Conservation (phyloP, 805 yeast genomes). For the Zygosaccharomyces rouxii region DNA sequence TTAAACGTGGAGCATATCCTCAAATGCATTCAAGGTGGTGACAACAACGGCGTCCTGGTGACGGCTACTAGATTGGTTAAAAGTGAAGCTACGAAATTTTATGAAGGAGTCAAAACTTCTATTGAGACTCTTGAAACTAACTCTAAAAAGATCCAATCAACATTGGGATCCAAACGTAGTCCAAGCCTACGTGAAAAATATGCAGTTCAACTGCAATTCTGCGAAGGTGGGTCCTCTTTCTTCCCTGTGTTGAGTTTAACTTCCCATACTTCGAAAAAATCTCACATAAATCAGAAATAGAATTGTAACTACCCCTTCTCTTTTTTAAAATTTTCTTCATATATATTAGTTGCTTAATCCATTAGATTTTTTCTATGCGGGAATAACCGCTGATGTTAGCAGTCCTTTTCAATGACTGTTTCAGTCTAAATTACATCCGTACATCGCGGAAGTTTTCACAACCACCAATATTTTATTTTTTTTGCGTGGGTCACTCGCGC, state of each 20-base stretch:
- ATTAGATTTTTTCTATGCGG: not conserved
- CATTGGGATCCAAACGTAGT: constrained; percentile 6
- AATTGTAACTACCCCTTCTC: not conserved
- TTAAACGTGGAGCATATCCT: constrained; percentile 15
- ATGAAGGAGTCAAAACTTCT: constrained; percentile 22
- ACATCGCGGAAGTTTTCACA: not conserved
- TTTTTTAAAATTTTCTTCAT: not conserved
- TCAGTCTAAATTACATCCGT: not conserved
- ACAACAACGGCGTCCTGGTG: constrained; percentile 18
- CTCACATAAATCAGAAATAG: not conserved
- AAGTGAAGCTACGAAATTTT: constrained; percentile 33
- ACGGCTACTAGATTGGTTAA: constrained; percentile 30
- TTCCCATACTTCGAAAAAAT: not conserved
- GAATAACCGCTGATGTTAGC: not conserved
- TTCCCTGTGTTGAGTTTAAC: constrained; percentile 22
- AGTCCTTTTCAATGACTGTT: not conserved
- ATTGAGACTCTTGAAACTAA: constrained; percentile 16
- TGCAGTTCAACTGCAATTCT: constrained; percentile 9
- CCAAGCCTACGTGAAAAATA: constrained; percentile 3
- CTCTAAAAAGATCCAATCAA: constrained; percentile 8
- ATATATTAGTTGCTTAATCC: too few species aligned
- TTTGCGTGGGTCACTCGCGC: not conserved
- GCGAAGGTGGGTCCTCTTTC: constrained; percentile 17
- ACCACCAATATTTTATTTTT: not conserved
- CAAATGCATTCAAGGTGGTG: constrained; percentile 21